These are phyloP conservation scores for Serendipita indica DNA, from an alignment of 768 basidiomycete species.

Conservation along the genomic window DNA sequence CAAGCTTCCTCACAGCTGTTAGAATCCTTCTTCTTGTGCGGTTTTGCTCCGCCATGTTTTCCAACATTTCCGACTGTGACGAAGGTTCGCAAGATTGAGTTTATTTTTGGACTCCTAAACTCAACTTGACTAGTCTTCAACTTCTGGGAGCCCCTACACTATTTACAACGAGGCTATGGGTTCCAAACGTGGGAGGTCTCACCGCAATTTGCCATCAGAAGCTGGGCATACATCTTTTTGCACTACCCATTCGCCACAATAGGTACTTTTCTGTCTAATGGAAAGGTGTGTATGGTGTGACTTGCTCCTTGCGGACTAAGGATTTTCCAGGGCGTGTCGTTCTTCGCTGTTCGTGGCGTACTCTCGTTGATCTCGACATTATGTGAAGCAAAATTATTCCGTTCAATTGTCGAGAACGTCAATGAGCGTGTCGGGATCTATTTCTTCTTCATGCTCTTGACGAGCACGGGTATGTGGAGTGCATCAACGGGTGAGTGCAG, in stretches of 20 bases:
- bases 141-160: slow-evolving; percentile 98
- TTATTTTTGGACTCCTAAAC: slow-evolving; percentile 7
- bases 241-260: slow-evolving; percentile 57
- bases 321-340: slow-evolving; percentile 44
- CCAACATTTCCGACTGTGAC: slow-evolving; percentile 89
- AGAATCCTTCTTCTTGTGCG: slow-evolving; percentile 71
- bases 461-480: slow-evolving; percentile 92
- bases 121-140: slow-evolving; percentile 60
- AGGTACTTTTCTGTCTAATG: slow-evolving; percentile 35
- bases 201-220: slow-evolving; percentile 79
- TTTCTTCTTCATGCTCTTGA: slow-evolving; percentile 68
- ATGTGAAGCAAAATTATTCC: slow-evolving; percentile 72
- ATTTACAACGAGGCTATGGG: slow-evolving; percentile 66
- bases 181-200: slow-evolving; percentile 99
- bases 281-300: slow-evolving; percentile 43
- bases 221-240: slow-evolving; percentile 83
- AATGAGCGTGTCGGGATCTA: slow-evolving; percentile 91
- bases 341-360: slow-evolving; percentile 76
- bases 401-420: slow-evolving; percentile 62
- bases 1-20: slow-evolving; percentile 70
- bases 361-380: slow-evolving; percentile 58
- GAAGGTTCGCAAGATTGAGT: slow-evolving; percentile 47
- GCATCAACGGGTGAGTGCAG: slow-evolving; percentile 75
- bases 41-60: slow-evolving; percentile 81
- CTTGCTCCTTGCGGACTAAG: neutral